Conservation (phyloP, 192 early-diverging fungal genomes). For the Chytriomyces confervae region DNA sequence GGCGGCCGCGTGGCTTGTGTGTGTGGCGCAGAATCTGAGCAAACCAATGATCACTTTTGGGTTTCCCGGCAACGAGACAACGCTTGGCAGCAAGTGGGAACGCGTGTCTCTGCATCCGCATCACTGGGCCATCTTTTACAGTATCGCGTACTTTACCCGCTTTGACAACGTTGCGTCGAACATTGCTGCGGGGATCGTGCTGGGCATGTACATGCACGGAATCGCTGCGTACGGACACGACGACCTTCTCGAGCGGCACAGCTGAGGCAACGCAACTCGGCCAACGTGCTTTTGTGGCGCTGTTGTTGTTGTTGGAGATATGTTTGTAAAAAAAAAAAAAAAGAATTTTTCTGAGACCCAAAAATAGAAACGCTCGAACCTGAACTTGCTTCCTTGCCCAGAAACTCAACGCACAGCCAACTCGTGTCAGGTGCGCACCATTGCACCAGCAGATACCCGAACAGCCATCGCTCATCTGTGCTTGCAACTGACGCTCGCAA, state of each 20-base stretch:
- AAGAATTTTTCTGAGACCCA: too few relatives aligned
- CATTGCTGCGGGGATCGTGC: slow-evolving; percentile 69
- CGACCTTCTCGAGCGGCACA: slow-evolving; percentile 39
- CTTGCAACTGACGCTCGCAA: too few relatives aligned
- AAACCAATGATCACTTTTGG: not conserved
- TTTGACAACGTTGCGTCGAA: slow-evolving; percentile 73
- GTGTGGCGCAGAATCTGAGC: not conserved
- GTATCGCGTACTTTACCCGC: slow-evolving; percentile 78
- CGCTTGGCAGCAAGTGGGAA: not conserved
- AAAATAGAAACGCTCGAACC: too few relatives aligned
- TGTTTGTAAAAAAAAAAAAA: too few relatives aligned
- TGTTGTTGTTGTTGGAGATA: too few relatives aligned
- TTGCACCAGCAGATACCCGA: too few relatives aligned
- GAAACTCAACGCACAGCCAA: too few relatives aligned
- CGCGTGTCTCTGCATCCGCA: slow-evolving; percentile 66
- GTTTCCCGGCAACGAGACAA: not conserved
- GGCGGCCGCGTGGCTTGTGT: not conserved
- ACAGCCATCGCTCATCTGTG: too few relatives aligned
- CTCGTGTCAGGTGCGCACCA: too few relatives aligned
- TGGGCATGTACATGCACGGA: slow-evolving; percentile 79
- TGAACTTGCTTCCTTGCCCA: too few relatives aligned
- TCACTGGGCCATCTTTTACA: slow-evolving; percentile 87
- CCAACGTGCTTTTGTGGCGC: too few relatives aligned
- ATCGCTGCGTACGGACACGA: slow-evolving; percentile 67
- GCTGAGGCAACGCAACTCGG: slow-evolving; percentile 33